Base-by-base conservation (phyloP, 139 green algal genomes). In the Auxenochlorella pyrenoidosa region DNA sequence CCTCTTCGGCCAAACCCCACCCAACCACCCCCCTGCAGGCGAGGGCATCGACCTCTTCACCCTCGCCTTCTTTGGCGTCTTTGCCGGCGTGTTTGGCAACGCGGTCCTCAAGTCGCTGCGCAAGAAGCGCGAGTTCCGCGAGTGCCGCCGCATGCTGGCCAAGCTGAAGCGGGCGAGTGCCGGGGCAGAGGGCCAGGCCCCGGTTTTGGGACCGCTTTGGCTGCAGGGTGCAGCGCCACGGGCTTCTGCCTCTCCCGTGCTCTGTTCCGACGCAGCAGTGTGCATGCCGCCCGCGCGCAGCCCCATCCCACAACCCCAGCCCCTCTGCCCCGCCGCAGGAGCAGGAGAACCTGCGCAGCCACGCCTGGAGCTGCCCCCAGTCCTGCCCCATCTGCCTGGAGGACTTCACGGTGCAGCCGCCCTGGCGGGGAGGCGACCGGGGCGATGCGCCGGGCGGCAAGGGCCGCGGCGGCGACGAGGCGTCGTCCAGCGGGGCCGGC, bases 351-450 rank as follows among this genome's bases (percentile, higher is more conserved):
- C 84, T 94, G 44, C 75, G 90, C 60, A 72, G 60, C 75, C 65
- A 85, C 43, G 68, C 71, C 30, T 89, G 83, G 88, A 73, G 85
- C 72, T 75, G 75, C 30, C 86, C 91, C 0, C 41, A 60, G 44
- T 93, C 78, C 40, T 94, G 91, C 84, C 91, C 91, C 26, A 88
- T 94, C 63, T 94, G 75, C 75, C 70, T 90, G 82, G 85, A 89
- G n/a, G 85, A 85, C 63, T 85, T 89, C 76, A 79, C 40, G n/a
- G n/a, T 32, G 43, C 63, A 65, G 36, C 75, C 75, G 16, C 44
- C 80, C 40, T 59, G 65, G 36, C 32, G 44, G 34, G 65, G 28
- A 0, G 71, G 72, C 54, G 72, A 44, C 22, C 22, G 34, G 30
- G 78, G 43, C 10, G 47, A 54, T 10, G 10, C 15, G 15, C 16